Conservation (phyloP, 164 flowering plant genomes). For the Vitis labrusca region DNA sequence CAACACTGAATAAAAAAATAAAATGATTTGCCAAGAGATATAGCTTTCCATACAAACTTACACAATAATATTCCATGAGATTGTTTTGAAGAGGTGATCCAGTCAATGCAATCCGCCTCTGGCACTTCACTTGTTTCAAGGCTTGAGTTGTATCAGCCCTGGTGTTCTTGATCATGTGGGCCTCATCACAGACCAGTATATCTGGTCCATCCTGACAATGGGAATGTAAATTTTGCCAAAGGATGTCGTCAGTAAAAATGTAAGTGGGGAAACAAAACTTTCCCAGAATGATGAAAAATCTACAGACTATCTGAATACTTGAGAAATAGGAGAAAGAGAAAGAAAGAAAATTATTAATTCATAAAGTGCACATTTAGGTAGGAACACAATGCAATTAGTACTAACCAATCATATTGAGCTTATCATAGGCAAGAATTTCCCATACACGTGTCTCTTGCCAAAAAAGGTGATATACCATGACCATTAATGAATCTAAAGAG, state of each 20-base stretch:
- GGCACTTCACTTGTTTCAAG: constrained; percentile 90
- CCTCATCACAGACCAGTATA: constrained; percentile 97
- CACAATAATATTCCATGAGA: constrained; percentile 98
- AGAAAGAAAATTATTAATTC: not conserved
- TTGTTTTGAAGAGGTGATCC: constrained; percentile 99
- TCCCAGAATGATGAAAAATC: no score
- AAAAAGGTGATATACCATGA: no score
- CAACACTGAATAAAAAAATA: not conserved
- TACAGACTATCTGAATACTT: no score
- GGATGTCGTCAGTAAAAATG: not conserved
- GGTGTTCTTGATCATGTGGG: constrained; percentile 94
- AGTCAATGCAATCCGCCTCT: constrained; percentile 94
- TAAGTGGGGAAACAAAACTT: not conserved
- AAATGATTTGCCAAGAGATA: not conserved
- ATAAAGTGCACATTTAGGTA: not conserved
- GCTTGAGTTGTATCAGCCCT: constrained; percentile 89
- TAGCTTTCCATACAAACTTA: constrained; percentile 32
- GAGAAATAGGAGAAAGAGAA: no score
- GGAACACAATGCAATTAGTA: no score
- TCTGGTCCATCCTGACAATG: constrained; percentile 88
- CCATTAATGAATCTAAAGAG: no score
- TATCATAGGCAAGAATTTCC: no score
- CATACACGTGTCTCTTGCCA: no score
- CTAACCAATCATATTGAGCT: no score
- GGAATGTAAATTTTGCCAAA: constrained; percentile 8